These are phyloP conservation scores for Prosopis cineraria DNA, from an alignment of 306 rosid species.

Conservation along the genomic window DNA sequence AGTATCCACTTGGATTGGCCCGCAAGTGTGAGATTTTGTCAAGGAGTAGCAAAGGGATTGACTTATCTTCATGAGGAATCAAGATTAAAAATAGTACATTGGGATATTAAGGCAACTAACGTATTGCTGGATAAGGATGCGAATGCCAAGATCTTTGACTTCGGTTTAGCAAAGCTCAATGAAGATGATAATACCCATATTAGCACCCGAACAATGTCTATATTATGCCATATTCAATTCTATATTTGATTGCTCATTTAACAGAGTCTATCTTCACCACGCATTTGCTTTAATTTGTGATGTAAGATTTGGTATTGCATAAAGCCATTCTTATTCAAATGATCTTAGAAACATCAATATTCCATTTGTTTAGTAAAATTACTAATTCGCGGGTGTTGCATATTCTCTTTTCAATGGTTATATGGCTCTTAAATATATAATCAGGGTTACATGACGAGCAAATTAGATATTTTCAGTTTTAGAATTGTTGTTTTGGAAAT, in stretches of 20 bases:
- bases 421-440: constrained; percentile 92
- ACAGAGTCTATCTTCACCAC: background rate
- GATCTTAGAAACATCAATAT: background rate
- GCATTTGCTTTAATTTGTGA: background rate
- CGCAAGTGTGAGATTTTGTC: constrained; percentile 62
- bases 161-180: constrained; percentile 87
- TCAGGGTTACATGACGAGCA: constrained; percentile 82
- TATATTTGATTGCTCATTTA: background rate
- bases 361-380: constrained; percentile 3
- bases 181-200: constrained; percentile 82
- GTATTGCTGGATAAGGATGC: constrained; percentile 73
- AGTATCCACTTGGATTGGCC: constrained; percentile 67
- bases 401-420: constrained; percentile 62
- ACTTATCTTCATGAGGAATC: constrained; percentile 91
- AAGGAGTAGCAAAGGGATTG: constrained; percentile 74
- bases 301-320: background rate
- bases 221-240: constrained; percentile 12
- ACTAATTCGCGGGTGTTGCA: constrained; percentile 11
- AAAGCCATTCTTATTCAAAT: background rate
- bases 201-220: constrained; percentile 71
- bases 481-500: constrained; percentile 68
- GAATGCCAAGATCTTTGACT: constrained; percentile 84
- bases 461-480: constrained; percentile 79
- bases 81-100: constrained; percentile 76
- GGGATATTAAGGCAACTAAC: constrained; percentile 87